Conservation (phyloP, 1,139 yeast genomes). For the Hemisphaericaspora xylofermentans region DNA sequence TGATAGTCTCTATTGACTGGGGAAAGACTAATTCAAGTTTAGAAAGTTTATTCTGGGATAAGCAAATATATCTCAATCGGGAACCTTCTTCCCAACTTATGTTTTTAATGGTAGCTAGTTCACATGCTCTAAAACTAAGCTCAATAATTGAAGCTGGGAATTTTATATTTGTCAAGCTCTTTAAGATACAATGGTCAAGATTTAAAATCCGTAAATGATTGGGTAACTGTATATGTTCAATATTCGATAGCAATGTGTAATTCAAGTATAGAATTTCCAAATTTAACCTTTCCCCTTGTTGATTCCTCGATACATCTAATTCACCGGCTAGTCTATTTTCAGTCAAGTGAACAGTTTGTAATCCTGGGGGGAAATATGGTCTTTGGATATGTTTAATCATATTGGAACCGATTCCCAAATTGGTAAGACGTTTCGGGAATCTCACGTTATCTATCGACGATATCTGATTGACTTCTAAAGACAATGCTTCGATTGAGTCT, state of each 20-base stretch:
- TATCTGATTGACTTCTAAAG: slow-evolving; percentile 25
- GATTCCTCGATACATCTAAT: slow-evolving; percentile 19
- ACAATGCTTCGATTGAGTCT: slow-evolving; percentile 17
- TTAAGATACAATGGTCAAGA: slow-evolving; percentile 22
- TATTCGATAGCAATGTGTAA: slow-evolving; percentile 16
- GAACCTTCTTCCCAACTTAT: slow-evolving; percentile 16
- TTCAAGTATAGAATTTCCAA: slow-evolving; percentile 22
- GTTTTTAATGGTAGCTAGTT: slow-evolving; percentile 14
- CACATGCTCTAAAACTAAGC: slow-evolving; percentile 24
- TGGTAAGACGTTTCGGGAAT: slow-evolving; percentile 20
- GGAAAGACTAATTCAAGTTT: slow-evolving; percentile 13
- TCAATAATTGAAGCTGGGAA: slow-evolving; percentile 18
- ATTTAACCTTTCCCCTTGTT: slow-evolving; percentile 15
- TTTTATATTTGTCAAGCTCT: slow-evolving; percentile 10
- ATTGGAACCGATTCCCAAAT: slow-evolving; percentile 26
- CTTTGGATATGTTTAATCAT: slow-evolving; percentile 13
- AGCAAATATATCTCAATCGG: slow-evolving; percentile 12
- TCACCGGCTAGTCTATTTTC: slow-evolving; percentile 19
- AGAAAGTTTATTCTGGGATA: slow-evolving; percentile 18
- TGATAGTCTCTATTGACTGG: slow-evolving; percentile 10
- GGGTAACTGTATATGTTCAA: slow-evolving; percentile 20
- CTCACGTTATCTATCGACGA: slow-evolving; percentile 17
- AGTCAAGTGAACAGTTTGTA: slow-evolving; percentile 22
- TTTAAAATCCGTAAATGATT: slow-evolving; percentile 17
- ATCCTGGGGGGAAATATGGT: slow-evolving; percentile 18